Conservation (phyloP, 139 green algal genomes). For the Zygnema circumcarinatum region DNA sequence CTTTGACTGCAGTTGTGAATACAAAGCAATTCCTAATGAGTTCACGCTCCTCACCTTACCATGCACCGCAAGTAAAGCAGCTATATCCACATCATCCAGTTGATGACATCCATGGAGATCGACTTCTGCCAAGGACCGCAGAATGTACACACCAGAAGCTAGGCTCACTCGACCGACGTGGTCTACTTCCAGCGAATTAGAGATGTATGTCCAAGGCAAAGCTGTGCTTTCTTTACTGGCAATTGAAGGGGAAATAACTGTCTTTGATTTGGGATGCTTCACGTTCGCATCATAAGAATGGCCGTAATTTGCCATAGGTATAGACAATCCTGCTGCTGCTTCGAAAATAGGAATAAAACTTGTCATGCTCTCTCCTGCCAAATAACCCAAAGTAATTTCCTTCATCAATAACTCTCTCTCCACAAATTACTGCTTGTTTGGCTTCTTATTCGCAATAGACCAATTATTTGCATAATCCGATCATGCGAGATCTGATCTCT, state of each 20-base stretch:
- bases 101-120: not conserved
- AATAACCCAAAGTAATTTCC: no score
- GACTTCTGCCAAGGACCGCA: not conserved
- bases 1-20: no score
- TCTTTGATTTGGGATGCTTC: no score
- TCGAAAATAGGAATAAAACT: not conserved
- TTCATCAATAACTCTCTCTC: no score
- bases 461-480: no score
- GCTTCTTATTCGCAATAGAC: no score
- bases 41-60: not conserved
- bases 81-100: not conserved
- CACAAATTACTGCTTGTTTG: no score
- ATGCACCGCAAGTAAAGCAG: not conserved
- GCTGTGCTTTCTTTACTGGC: not conserved
- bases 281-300: no score
- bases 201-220: not conserved
- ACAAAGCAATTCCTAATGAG: no score
- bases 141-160: not conserved
- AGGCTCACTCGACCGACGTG: not conserved
- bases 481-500: no score
- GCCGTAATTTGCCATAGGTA: not conserved
- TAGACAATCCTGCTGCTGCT: not conserved
- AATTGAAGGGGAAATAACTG: not conserved
- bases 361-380: not conserved
- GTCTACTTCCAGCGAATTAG: not conserved